Base-by-base conservation (phyloP, 805 yeast species). In the Candida pseudoglaebosa region DNA sequence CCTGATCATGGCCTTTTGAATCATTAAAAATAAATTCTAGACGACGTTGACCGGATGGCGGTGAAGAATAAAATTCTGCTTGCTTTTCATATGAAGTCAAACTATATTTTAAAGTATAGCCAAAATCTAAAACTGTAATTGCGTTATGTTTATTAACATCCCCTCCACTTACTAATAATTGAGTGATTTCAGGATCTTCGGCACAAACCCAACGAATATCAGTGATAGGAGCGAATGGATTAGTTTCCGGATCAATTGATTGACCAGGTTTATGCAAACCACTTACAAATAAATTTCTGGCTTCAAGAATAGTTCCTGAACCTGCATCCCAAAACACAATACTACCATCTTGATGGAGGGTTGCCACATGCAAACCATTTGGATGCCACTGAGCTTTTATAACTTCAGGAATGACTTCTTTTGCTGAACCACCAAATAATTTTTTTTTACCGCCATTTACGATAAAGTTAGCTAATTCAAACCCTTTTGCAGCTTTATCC, bases 311-410 rank as follows among this genome's bases (percentile, higher is more conserved):
- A 12, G 77, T 76, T 0, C 95, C 96, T 26, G 80, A 80, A 22
- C 79, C 72, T 1, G 87, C 84, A 59, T 93, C 99, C 97, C 98
- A 93, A 54, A 93, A 93, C 1, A 79, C 95, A 26, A 93, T 52
- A 0, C 95, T 76, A 38, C 91, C 91, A 53, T 90, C 96, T 16
- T 68, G 80, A 58, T 91, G 95, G 2, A 79, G 73, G 0, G 96
- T 82, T 15, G 85, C 72, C 3, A 87, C 63, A 54, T 90, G 95
- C 32, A 89, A 72, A 0, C 98, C 96, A 54, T 88, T 88, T 2
- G 99, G 99, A 59, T 91, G 97, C 77, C 86, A 93, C 24, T 77
- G 67, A 0, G 95, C 81, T 36, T 80, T 73, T 4, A 39, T 45
- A 19, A 67, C 30, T 33, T 57, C 64, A 5, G 59, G 52, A 3